Percentiles rank a stretch among this genome's conserved stretches.
phyloP scores from a whole-genome alignment of 495 filamentous ascomycete species.

The Chaetomium cochliodes region DNA sequence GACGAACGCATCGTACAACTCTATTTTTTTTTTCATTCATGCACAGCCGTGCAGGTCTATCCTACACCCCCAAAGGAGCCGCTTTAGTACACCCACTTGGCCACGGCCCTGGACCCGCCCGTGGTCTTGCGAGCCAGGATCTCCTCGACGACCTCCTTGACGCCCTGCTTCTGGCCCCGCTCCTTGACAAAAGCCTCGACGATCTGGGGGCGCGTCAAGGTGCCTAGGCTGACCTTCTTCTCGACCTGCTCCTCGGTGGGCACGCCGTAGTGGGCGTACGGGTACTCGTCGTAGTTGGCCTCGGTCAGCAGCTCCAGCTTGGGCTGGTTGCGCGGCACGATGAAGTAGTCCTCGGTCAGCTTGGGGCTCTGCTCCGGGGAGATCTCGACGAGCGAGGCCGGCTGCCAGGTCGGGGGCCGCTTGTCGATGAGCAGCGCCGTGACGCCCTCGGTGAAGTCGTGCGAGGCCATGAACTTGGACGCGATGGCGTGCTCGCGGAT shows the following conservation, averaged over 20 bases:
- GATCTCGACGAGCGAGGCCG: slow-evolving; percentile 64
- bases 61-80: neutral
- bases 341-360: slow-evolving; percentile 62
- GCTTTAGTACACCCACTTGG: slow-evolving; percentile 39
- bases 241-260: slow-evolving; percentile 72
- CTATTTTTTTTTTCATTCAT: neutral
- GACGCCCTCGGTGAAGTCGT: slow-evolving; percentile 87
- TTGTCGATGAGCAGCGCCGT: slow-evolving; percentile 70
- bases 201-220: slow-evolving; percentile 42
- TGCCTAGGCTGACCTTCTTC: slow-evolving; percentile 47
- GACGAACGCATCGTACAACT: slow-evolving; percentile 12
- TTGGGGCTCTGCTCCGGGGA: slow-evolving; percentile 35
- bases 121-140: slow-evolving; percentile 54
- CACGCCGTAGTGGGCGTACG: slow-evolving; percentile 61
- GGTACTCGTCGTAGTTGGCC: slow-evolving; percentile 64
- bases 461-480: slow-evolving; percentile 76
- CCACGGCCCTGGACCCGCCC: slow-evolving; percentile 33
- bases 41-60: slow-evolving; percentile 10
- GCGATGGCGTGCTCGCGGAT: slow-evolving; percentile 78
- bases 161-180: slow-evolving; percentile 53
- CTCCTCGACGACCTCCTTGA: slow-evolving; percentile 57
- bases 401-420: slow-evolving; percentile 66
- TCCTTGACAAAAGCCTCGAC: slow-evolving; percentile 49
- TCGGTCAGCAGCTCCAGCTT: slow-evolving; percentile 51
- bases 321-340: slow-evolving; percentile 32